Base-by-base conservation (phyloP, 306 rosid species). In the Fagus sylvatica region DNA sequence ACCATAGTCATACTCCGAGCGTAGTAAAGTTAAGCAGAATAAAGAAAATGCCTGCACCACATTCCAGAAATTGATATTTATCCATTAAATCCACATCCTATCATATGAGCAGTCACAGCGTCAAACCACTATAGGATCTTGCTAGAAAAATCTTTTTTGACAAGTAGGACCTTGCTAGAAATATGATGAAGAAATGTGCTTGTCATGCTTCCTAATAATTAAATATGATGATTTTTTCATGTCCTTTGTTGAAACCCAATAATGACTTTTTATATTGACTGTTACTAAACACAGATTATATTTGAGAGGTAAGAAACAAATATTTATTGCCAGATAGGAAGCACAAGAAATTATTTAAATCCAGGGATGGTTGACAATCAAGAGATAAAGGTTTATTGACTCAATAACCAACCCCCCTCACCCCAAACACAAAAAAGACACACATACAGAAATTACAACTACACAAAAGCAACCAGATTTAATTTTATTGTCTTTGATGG, bases 11-110 rank as follows among this genome's bases (percentile, higher is more conserved):
- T 69, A 80, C 43, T 79, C 85, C 2, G 71, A 15, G 13, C 40
- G 68, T 5, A 4, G 8, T 56, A 88, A 43, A 13, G 91, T 73
- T 78, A 88, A 84, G 81, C 93, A 90, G 61, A 82, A 70, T 54
- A 46, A 0, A 28, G 78, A 74, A 77, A 57, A 75, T 16, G 78
- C 90, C 95, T 88, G 90, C 85, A 88, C 30, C 85, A 86, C n/a
- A 41, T 51, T 53, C 69, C 76, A 73, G 60, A 73, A 78, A 72
- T 74, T 77, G 37, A 53, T 43, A 60, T 81, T 61, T 72, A 54
- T 4, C 34, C 28, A 75, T 78, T 74, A 51, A 22, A 69, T 84
- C 75, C 69, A 72, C 57, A 69, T 28, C 40, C 16, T 32, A 66
- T 53, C 30, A 33, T 66, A 40, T 15, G 71, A 48, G 67, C 46